phyloP scores from a whole-genome alignment of 2,329 filamentous ascomycete species.

The Alternaria sp. region DNA sequence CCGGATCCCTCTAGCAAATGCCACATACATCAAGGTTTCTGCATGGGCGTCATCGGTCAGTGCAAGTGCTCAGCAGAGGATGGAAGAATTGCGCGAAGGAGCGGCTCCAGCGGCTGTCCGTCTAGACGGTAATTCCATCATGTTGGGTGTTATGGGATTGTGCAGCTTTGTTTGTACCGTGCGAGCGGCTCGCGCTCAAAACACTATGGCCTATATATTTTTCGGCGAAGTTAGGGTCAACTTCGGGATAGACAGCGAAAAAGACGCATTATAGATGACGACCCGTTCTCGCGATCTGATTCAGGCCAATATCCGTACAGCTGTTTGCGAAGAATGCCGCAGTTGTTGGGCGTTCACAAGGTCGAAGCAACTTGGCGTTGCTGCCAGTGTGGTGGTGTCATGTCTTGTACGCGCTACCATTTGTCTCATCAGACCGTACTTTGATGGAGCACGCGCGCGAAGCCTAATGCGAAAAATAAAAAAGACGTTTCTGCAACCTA shows the following conservation, averaged over 20 bases:
- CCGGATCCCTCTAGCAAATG: neutral
- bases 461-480: neutral
- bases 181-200: constrained; percentile 3
- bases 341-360: neutral
- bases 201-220: neutral
- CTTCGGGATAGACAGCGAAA: constrained; percentile 8
- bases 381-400: constrained; percentile 8
- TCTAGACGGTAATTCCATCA: neutral
- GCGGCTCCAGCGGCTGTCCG: neutral
- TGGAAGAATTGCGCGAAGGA: neutral
- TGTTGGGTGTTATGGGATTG: neutral
- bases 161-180: constrained; percentile 2
- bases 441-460: constrained; percentile 5
- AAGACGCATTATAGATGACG: constrained; percentile 17
- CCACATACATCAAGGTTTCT: neutral
- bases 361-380: constrained; percentile 2
- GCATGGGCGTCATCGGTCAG: constrained; percentile 5
- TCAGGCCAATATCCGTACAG: neutral
- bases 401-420: constrained; percentile 12
- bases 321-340: neutral
- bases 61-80: neutral
- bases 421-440: constrained; percentile 2
- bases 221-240: constrained; percentile 7
- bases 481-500: constrained; percentile 6
- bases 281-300: constrained; percentile 6